Evolutionary conservation across 352 stramenopile genomes (phyloP), one percentile per base, ranked within the genome.

Genomic region (Salisapilia sapeloensis): DNA sequence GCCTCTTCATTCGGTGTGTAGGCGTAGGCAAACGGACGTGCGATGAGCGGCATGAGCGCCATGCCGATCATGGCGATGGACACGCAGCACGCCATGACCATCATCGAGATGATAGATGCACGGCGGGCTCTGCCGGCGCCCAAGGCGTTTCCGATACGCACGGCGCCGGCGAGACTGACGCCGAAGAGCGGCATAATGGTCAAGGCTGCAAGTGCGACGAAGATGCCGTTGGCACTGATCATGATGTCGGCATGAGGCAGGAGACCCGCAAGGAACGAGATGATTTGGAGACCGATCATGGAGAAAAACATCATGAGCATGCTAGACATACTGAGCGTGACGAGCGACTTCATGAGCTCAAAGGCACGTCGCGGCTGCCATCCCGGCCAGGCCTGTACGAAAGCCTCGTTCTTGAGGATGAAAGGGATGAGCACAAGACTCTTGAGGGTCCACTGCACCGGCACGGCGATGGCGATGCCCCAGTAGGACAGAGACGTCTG

Each of bases 401-500:
- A 60, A 11, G 46, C 40, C 3, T 37, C 20, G 28, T 50, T 65
- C 10, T 42, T 36, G 10, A 52, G 7, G 6, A 62, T 5, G 6
- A 48, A 36, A 2, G 41, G 45, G 5, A 49, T 15, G 2, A 66
- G 26, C 18, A 53, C 24, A 14, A 56, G 21, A n/a, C 29, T 16
- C 19, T 60, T 50, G 18, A 70, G 15, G 6, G 33, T 25, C 32
- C 35, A 49, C 24, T 42, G 53, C 24, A 66, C 31, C 19, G 42
- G 31, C 3, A 22, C 46, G 6, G 39, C 30, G 23, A 70, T 33
- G 4, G 47, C 37, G 17, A 62, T 45, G 14, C 56, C 56, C 2
- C 61, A 27, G 29, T 62, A 62, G 6, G 55, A 52, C 4, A 66
- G 24, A 0, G 42, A 23, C 8, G 51, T 59, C 18, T 55, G 34